phyloP scores from a whole-genome alignment of 495 filamentous ascomycete species.

The Talaromyces ruber region DNA sequence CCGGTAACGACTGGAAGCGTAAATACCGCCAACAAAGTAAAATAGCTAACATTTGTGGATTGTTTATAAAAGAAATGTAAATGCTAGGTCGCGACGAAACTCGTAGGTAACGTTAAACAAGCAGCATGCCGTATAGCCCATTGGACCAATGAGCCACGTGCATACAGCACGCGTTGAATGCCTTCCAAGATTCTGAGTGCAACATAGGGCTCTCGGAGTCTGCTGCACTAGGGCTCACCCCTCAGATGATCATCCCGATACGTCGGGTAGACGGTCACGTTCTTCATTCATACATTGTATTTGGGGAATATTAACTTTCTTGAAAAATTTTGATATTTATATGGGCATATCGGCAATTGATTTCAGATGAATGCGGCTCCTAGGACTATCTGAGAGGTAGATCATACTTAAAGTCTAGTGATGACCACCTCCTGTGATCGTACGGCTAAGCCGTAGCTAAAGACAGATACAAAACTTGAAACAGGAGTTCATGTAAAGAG shows the following conservation, averaged over 20 bases:
- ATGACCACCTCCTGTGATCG: too few relatives aligned
- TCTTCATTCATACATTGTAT: neutral
- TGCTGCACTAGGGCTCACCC: neutral
- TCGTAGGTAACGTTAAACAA: neutral
- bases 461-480: too few relatives aligned
- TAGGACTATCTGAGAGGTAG: too few relatives aligned
- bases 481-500: too few relatives aligned
- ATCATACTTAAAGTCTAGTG: too few relatives aligned
- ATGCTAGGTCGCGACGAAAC: neutral
- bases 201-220: neutral
- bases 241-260: neutral
- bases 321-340: neutral
- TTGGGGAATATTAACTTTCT: neutral
- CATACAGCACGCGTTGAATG: neutral
- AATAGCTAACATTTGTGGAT: neutral
- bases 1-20: neutral
- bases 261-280: neutral
- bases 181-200: neutral
- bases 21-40: neutral
- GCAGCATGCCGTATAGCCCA: neutral
- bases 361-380: too few relatives aligned
- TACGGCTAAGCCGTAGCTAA: too few relatives aligned
- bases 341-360: too few relatives aligned
- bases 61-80: neutral
- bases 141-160: neutral